Conservation (phyloP, 169 alveolate species). For the Cryptosporidium canis region DNA sequence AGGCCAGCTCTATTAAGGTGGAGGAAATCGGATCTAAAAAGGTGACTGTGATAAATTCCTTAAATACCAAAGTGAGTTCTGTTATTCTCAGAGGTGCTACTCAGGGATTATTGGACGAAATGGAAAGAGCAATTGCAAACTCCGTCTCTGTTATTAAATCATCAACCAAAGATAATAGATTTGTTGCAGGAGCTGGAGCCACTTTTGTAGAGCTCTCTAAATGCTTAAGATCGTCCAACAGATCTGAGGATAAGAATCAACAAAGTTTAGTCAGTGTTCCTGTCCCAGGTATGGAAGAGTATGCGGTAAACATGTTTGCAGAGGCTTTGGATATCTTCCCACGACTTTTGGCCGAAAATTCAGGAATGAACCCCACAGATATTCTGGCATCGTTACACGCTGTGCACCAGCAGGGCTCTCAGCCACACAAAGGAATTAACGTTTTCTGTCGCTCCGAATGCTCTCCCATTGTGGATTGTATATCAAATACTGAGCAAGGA, state of each 20-base stretch:
- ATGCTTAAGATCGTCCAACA: conserved; percentile 86
- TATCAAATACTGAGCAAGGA: conserved; percentile 21
- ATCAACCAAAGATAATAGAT: conserved; percentile 87
- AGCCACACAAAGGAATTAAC: conserved; percentile 54
- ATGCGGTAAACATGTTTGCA: conserved; percentile 97
- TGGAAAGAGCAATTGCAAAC: conserved; percentile 98
- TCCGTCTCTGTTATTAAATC: conserved; percentile 90
- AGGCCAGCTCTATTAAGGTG: conserved; percentile 89
- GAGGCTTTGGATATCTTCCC: conserved; percentile 96
- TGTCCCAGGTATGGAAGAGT: conserved; percentile 93
- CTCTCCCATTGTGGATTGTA: conserved; percentile 47
- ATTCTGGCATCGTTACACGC: conserved; percentile 41
- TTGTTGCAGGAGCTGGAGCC: conserved; percentile 97
- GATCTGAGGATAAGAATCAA: conserved; percentile 5
- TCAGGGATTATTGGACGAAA: conserved; percentile 95
- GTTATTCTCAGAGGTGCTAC: conserved; percentile 98
- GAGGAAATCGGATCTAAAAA: conserved; percentile 94
- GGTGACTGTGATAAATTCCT: conserved; percentile 83
- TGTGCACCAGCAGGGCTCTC: conserved; percentile 59
- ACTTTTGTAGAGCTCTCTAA: conserved; percentile 92
- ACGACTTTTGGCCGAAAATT: conserved; percentile 96
- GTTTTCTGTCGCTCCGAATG: conserved; percentile 16
- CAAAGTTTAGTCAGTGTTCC: not conserved
- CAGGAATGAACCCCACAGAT: conserved; percentile 92
- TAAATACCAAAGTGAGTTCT: conserved; percentile 86